Conservation (phyloP, 1,284 basidiomycete genomes). For the Cutaneotrichosporon curvatum region DNA sequence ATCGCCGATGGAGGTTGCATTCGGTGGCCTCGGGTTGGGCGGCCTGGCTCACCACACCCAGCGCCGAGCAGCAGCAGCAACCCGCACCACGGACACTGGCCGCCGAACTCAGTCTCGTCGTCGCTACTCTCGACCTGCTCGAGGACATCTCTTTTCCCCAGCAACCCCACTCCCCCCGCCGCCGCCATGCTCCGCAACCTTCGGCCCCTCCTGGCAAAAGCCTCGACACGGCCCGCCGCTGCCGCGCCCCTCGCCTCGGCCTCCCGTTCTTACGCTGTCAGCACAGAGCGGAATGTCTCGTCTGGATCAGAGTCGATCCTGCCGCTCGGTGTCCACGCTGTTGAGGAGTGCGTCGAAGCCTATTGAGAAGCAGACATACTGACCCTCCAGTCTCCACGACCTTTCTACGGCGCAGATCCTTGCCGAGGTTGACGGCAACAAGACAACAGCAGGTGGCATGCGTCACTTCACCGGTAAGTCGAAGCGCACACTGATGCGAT, state of each 20-base stretch:
- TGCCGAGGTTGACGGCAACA: slow-evolving; percentile 63
- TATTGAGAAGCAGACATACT: neutral
- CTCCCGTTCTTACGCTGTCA: no score
- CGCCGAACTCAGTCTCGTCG: neutral
- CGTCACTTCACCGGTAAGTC: slow-evolving; percentile 79
- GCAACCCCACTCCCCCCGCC: slow-evolving; percentile 10
- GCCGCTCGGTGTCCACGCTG: slow-evolving; percentile 37
- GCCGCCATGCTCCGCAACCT: slow-evolving; percentile 36
- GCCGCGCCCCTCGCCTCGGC: slow-evolving; percentile 10
- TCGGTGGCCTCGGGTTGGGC: slow-evolving; percentile 2
- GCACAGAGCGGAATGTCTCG: no score
- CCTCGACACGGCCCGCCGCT: slow-evolving; percentile 26
- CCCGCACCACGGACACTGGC: no score
- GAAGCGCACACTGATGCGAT: neutral
- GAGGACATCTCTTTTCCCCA: no score
- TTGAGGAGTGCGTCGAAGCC: slow-evolving; percentile 42
- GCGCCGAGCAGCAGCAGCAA: no score
- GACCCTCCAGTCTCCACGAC: slow-evolving; percentile 54
- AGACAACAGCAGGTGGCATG: slow-evolving; percentile 59
- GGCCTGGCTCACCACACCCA: neutral
- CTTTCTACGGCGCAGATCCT: slow-evolving; percentile 70
- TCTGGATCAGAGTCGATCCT: slow-evolving; percentile 2
- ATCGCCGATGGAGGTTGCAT: neutral
- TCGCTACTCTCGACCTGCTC: neutral
- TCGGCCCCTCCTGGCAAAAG: slow-evolving; percentile 31